These are phyloP conservation scores for Parathielavia appendiculata DNA, from an alignment of 495 filamentous ascomycete genomes.

Conservation along the genomic window DNA sequence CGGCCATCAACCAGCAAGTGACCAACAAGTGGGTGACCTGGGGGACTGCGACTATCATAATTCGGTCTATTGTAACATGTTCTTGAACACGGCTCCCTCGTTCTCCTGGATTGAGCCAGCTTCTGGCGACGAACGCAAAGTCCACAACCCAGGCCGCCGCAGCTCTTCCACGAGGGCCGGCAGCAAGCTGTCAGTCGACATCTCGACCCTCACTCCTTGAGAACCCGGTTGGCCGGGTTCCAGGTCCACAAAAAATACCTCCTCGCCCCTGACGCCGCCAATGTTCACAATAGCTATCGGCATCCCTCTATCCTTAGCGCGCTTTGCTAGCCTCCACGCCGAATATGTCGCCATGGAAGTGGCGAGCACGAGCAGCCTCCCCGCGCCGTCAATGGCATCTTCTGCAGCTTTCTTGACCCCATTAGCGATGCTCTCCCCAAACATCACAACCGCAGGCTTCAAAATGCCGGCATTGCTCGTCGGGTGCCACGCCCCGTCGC, in stretches of 20 bases:
- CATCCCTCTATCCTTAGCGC: conserved; percentile 74
- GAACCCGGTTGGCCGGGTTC: conserved; percentile 43
- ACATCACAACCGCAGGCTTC: conserved; percentile 92
- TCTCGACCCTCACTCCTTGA: conserved; percentile 48
- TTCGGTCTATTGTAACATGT: conserved; percentile 45
- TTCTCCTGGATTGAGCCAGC: neutral
- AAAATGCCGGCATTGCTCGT: conserved; percentile 71
- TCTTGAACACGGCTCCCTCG: conserved; percentile 40
- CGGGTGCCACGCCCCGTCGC: conserved; percentile 71
- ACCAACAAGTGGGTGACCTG: no score
- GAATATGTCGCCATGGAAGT: conserved; percentile 92
- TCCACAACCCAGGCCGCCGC: conserved; percentile 8
- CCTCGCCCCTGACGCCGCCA: conserved; percentile 77
- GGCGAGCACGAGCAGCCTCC: conserved; percentile 70
- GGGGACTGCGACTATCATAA: neutral
- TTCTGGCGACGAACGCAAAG: neutral
- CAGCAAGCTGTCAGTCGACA: conserved; percentile 50
- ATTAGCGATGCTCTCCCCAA: conserved; percentile 76
- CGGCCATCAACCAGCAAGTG: no score
- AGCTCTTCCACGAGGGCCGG: conserved; percentile 48
- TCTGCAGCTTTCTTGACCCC: conserved; percentile 72
- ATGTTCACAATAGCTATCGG: conserved; percentile 80
- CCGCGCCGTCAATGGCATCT: conserved; percentile 67
- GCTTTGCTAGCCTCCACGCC: conserved; percentile 82
- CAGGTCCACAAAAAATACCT: conserved; percentile 56